Base-by-base conservation (phyloP, 2,329 filamentous ascomycete species). In the Xylariales sp. region DNA sequence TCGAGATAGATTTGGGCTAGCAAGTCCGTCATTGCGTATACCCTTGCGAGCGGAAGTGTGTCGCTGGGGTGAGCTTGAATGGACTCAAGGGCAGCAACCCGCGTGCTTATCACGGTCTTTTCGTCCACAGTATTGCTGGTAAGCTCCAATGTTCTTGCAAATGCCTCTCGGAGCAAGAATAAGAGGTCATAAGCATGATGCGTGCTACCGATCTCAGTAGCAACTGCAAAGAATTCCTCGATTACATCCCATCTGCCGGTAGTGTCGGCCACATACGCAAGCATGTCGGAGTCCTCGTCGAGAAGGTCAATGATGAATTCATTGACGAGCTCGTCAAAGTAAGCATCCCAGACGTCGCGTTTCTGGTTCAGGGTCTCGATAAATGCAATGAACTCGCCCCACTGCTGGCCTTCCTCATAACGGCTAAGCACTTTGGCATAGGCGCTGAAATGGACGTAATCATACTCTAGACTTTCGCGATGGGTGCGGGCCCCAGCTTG, bases 311-410 rank as follows among this genome's bases (percentile, higher is more conserved):
- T 32, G 7, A 78, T 68, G 65, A 78, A 77, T 16, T 75, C 69
- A 48, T 77, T 73, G 39, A 77, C 72, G 1, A 78, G 70, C 54
- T 78, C 76, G 56, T 78, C 76, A 36, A 76, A 75, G 41, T 72
- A 77, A 5, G 72, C 71, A 7, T 68, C 69, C 76, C 75, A 77
- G 0, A 66, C 64, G 5, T 70, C 54, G n/a, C 69, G 70, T 3
- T 52, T 71, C 1, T 56, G 16, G 43, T 77, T 76, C 54, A 77
- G 49, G 1, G 70, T 73, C 32, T 75, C 71, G 30, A 78, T 66
- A 12, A 78, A 77, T 0, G 72, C 70, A 41, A 77, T 76, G 46
- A 76, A 68, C 55, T 75, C 73, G 14, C 41, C 53, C 71, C 74
- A 77, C 9, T 69, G 64, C 23, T 67, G 50, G 3, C 60, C 61